Evolutionary conservation across 2,329 filamentous ascomycete genomes (phyloP).

Genomic region (Colletotrichum sp.): DNA sequence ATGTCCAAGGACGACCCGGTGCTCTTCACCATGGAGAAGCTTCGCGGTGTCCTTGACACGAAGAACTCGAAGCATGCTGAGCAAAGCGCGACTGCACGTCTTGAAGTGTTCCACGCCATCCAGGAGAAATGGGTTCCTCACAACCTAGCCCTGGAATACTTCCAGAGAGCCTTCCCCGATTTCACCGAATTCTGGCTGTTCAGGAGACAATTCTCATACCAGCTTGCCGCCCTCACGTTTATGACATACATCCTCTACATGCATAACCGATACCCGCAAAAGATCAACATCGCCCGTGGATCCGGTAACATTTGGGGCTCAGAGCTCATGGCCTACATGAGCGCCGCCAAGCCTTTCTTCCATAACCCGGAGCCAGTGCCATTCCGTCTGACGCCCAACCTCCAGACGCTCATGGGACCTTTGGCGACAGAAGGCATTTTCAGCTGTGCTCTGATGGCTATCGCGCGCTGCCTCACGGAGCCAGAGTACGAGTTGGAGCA

Average conservation of each 20-base stretch:
- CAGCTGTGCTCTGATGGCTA: conserved; percentile 93
- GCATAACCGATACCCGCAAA: conserved; percentile 93
- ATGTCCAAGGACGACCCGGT: conserved; percentile 96
- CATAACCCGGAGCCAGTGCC: conserved; percentile 95
- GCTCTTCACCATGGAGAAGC: conserved; percentile 93
- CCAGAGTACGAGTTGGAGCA: conserved; percentile 92
- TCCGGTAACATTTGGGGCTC: conserved; percentile 96
- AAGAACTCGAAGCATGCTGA: conserved; percentile 71
- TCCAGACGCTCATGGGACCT: conserved; percentile 95
- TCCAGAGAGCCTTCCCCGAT: conserved; percentile 84
- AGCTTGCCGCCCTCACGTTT: conserved; percentile 92
- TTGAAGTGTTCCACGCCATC: conserved; percentile 94
- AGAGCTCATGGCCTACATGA: conserved; percentile 91
- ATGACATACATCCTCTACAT: conserved; percentile 99
- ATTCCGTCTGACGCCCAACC: conserved; percentile 95
- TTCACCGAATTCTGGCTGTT: conserved; percentile 98
- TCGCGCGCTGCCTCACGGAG: conserved; percentile 91
- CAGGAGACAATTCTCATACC: conserved; percentile 95
- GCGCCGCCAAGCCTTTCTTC: conserved; percentile 83
- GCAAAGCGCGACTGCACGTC: conserved; percentile 72
- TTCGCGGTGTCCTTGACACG: conserved; percentile 75
- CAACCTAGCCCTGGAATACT: conserved; percentile 84
- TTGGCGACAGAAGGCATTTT: conserved; percentile 96
- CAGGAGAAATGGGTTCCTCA: conserved; percentile 92
- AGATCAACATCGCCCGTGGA: conserved; percentile 87